These are phyloP conservation scores for Porogramme epimiltina DNA, from an alignment of 1,284 basidiomycete genomes.

Conservation along the genomic window DNA sequence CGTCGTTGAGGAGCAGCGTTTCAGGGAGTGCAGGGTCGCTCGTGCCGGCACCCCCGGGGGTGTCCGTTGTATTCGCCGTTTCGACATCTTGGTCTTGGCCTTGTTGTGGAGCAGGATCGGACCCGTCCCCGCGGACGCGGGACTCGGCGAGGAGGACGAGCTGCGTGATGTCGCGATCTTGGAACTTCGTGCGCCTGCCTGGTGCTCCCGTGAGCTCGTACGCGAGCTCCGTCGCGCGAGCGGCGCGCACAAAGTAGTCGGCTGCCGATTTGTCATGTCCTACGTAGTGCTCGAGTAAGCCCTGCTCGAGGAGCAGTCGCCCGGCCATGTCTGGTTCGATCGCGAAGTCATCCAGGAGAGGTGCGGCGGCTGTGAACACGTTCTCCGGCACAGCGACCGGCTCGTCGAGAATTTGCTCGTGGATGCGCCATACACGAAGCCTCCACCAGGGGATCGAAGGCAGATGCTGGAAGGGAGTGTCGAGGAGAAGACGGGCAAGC, in stretches of 20 bases:
- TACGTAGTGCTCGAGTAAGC: conserved; percentile 76
- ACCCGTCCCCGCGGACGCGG: conserved; percentile 46
- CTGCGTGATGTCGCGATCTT: conserved; percentile 84
- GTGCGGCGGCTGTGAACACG: conserved; percentile 49
- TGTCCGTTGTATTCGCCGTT: conserved; percentile 15
- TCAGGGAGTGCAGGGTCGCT: conserved; percentile 58
- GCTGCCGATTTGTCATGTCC: conserved; percentile 80
- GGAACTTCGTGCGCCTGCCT: conserved; percentile 95
- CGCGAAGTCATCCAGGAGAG: conserved; percentile 42
- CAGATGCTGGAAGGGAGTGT: conserved; percentile 48
- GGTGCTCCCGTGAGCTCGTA: conserved; percentile 94
- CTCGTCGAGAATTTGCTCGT: conserved; percentile 88
- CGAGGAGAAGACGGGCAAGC: conserved; percentile 75
- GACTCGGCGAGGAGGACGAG: conserved; percentile 94
- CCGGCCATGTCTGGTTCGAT: conserved; percentile 68
- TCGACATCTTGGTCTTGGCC: conserved; percentile 13
- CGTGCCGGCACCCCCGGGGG: background rate
- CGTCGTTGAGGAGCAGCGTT: conserved; percentile 88
- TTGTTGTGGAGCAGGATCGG: background rate
- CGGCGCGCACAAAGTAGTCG: conserved; percentile 80
- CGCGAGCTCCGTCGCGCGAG: conserved; percentile 76
- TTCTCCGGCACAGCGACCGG: conserved; percentile 63
- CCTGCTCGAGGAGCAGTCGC: conserved; percentile 77
- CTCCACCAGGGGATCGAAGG: conserved; percentile 75
- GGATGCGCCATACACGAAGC: conserved; percentile 73